Evolutionary conservation across 2,329 filamentous ascomycete genomes (phyloP).

Genomic region (Fusarium decemcellulare): DNA sequence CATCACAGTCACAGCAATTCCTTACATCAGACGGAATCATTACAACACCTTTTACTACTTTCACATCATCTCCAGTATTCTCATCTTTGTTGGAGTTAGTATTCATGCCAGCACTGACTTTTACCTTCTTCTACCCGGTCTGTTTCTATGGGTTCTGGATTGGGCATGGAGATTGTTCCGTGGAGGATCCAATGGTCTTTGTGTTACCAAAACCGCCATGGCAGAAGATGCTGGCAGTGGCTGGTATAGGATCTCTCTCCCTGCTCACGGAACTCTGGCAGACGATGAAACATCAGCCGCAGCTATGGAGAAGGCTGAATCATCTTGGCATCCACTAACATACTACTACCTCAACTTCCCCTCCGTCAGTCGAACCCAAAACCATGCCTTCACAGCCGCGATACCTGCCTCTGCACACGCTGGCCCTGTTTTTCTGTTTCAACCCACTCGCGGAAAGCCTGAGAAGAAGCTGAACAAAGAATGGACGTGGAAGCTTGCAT

Average conservation of each 20-base stretch:
- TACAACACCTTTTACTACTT: conserved; percentile 24
- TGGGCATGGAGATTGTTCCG: conserved; percentile 9
- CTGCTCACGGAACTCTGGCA: background rate
- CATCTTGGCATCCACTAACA: background rate
- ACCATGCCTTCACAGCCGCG: conserved; percentile 22
- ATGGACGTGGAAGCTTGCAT: conserved; percentile 19
- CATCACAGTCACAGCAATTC: conserved; percentile 9
- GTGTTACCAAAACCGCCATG: background rate
- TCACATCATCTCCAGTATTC: conserved; percentile 3
- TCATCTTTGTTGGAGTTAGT: conserved; percentile 8
- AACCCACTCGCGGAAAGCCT: conserved; percentile 3
- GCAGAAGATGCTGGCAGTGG: conserved; percentile 11
- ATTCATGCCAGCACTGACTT: conserved; percentile 23
- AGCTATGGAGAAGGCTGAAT: background rate
- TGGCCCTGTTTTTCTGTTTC: conserved; percentile 17
- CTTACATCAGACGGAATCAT: conserved; percentile 9
- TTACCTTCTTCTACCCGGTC: conserved; percentile 15
- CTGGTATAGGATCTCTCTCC: conserved; percentile 15
- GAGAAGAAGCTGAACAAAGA: conserved; percentile 7
- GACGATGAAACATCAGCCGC: background rate
- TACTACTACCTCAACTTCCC: conserved; percentile 21
- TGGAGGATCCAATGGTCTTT: conserved; percentile 5
- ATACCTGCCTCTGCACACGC: background rate
- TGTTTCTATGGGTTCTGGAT: conserved; percentile 15
- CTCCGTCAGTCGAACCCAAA: conserved; percentile 18